These are phyloP conservation scores for Wolfiporia cocos DNA, from an alignment of 1,284 basidiomycete species.

Conservation along the genomic window DNA sequence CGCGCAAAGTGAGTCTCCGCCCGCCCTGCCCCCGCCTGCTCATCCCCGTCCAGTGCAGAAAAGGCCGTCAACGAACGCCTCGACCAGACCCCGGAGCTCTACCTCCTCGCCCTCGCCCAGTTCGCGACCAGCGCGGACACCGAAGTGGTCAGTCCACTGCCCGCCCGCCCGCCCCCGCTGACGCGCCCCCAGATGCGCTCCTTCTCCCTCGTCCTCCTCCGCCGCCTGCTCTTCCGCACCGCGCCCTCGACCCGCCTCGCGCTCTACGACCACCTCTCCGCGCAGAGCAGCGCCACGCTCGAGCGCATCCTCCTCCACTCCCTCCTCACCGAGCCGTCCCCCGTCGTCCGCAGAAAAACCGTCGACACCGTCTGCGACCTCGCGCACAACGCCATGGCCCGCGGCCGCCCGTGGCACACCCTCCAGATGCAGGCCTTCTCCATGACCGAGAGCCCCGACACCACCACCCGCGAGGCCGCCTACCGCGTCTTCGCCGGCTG, in stretches of 20 bases:
- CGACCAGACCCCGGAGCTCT: slow-evolving; percentile 68
- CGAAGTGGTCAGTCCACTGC: slow-evolving; percentile 50
- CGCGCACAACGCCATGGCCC: slow-evolving; percentile 63
- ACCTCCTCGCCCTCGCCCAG: slow-evolving; percentile 68
- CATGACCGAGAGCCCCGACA: slow-evolving; percentile 47
- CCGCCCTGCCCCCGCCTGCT: not conserved
- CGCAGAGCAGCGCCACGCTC: slow-evolving; percentile 55
- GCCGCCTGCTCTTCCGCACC: slow-evolving; percentile 65
- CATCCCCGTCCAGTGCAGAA: slow-evolving; percentile 49
- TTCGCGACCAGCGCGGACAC: slow-evolving; percentile 68
- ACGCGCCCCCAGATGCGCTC: slow-evolving; percentile 63
- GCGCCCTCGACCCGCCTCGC: slow-evolving; percentile 31
- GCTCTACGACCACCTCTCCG: slow-evolving; percentile 69
- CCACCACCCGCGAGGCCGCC: slow-evolving; percentile 45
- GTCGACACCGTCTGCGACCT: slow-evolving; percentile 72
- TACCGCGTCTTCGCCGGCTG: slow-evolving; percentile 64
- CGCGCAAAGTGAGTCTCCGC: slow-evolving; percentile 50
- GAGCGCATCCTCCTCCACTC: slow-evolving; percentile 68
- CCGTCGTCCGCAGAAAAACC: slow-evolving; percentile 56
- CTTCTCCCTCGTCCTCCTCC: slow-evolving; percentile 72
- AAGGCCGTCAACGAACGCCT: slow-evolving; percentile 73
- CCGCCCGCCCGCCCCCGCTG: not conserved
- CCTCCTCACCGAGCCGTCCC: slow-evolving; percentile 50
- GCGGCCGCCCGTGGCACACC: slow-evolving; percentile 74
- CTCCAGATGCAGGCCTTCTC: slow-evolving; percentile 63